Evolutionary conservation across 179 eudicot genomes (phyloP).

Genomic region (Silene noctiflora): DNA sequence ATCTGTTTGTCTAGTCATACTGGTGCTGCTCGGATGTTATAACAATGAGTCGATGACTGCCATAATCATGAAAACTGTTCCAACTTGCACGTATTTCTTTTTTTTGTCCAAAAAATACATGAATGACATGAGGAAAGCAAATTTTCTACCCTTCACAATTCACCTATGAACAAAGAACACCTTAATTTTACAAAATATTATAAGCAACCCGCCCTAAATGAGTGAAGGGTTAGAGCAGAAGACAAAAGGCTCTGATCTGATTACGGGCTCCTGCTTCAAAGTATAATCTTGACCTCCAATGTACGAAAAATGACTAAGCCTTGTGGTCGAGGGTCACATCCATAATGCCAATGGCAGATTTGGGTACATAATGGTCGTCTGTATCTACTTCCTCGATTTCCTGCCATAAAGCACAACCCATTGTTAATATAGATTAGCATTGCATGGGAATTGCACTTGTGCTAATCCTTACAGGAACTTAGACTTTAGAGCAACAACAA

Average conservation of each 20-base stretch:
- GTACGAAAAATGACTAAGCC: background rate
- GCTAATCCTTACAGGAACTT: no score
- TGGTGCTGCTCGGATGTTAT: no score
- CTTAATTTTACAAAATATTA: background rate
- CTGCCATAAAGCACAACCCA: conserved; percentile 32
- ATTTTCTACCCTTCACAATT: background rate
- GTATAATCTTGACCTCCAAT: background rate
- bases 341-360: conserved; percentile 69
- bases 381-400: conserved; percentile 99
- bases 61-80: no score
- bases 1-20: no score
- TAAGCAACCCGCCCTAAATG: background rate
- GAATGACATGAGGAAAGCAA: background rate
- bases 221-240: background rate
- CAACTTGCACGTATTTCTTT: no score
- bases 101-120: background rate
- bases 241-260: background rate
- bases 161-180: background rate
- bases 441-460: background rate
- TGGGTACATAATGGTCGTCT: conserved; percentile 83
- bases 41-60: no score
- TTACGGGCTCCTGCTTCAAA: background rate
- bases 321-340: conserved; percentile 52
- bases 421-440: background rate
- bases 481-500: no score